Base-by-base conservation (phyloP, 2,329 filamentous ascomycete species). In the Aspergillus ochraceus region DNA sequence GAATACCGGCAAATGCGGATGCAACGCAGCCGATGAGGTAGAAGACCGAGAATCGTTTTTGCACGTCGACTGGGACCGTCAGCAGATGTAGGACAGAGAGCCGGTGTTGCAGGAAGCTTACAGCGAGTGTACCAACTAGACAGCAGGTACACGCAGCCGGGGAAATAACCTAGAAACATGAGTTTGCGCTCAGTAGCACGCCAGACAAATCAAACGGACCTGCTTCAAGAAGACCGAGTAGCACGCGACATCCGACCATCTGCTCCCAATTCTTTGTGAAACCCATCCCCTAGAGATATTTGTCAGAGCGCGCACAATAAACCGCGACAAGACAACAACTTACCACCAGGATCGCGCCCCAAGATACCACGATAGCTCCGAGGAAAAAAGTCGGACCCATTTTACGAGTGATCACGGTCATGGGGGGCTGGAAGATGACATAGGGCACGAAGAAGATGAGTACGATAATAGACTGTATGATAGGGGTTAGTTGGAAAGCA, bases 151-250 rank as follows among this genome's bases (percentile, higher is more conserved):
- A 90, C 87, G 55, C 84, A 88, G 55, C 85, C 84, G 0, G 88
- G 88, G 73, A 91, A 91, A 74, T 88, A 90, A 0, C 88, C 79
- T 46, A 72, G 83, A 70, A 90, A 88, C 24, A 90, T 80, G 2
- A 87, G 62, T 45, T 88, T 3, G 46, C 14, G 50, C 11, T 20
- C 9, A 11, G 22, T 45, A 11, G n/a, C 17, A 26, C 9, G 14
- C 19, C 8, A 30, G 24, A 32, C 29, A 32, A 11, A 51, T 30
- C 2, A 8, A 36, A 24, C 22, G 29, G 30, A 58, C 52, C 63
- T 36, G 68, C 69, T 58, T 72, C 70, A 32, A 71, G 39, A n/a
- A 68, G 22, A 50, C 68, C 71, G 8, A 71, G 63, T 8, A 72
- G 55, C 19, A 66, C 57, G 32, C 68, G 69, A 14, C 66, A 55